A percentile compares a stretch with the other conserved stretches of the same genome.
Conservation (phyloP, 2,329 filamentous ascomycete genomes). For the Pseudomassariella vexata region DNA sequence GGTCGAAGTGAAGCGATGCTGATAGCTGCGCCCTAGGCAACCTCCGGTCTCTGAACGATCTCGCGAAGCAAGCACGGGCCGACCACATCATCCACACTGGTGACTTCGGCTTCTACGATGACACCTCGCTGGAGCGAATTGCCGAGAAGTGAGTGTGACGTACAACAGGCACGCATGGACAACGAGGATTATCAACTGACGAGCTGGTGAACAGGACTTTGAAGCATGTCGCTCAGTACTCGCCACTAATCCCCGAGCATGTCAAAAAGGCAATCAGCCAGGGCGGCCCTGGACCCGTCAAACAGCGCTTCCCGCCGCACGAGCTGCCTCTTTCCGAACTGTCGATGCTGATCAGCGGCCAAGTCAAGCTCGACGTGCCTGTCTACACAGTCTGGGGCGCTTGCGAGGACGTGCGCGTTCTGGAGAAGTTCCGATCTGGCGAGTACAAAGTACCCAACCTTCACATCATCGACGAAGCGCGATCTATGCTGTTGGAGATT, state of each 20-base stretch:
- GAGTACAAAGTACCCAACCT: slow-evolving; percentile 98
- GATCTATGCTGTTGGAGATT: slow-evolving; percentile 89
- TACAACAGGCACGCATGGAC: slow-evolving; percentile 1
- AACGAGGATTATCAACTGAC: slow-evolving; percentile 14
- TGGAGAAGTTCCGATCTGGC: slow-evolving; percentile 94
- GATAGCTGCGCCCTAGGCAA: slow-evolving; percentile 59
- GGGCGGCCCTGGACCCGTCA: slow-evolving; percentile 70
- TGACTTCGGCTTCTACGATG: slow-evolving; percentile 98
- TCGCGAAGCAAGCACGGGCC: slow-evolving; percentile 88
- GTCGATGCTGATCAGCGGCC: slow-evolving; percentile 79
- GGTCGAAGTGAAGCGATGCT: slow-evolving; percentile 9
- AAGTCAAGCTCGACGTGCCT: slow-evolving; percentile 86
- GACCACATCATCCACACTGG: slow-evolving; percentile 98
- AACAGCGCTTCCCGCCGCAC: slow-evolving; percentile 73
- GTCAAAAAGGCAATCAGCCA: slow-evolving; percentile 63
- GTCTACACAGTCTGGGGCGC: slow-evolving; percentile 99
- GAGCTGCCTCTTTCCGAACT: slow-evolving; percentile 92
- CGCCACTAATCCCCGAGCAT: slow-evolving; percentile 79
- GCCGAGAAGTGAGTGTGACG: slow-evolving; percentile 77
- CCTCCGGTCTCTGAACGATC: slow-evolving; percentile 88
- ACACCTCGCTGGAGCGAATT: slow-evolving; percentile 90
- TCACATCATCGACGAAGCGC: slow-evolving; percentile 97
- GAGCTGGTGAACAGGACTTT: slow-evolving; percentile 61
- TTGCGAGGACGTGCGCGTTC: slow-evolving; percentile 93
- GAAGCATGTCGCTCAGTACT: slow-evolving; percentile 98